Conservation (phyloP, 805 yeast species). For the Starmera quercuum region DNA sequence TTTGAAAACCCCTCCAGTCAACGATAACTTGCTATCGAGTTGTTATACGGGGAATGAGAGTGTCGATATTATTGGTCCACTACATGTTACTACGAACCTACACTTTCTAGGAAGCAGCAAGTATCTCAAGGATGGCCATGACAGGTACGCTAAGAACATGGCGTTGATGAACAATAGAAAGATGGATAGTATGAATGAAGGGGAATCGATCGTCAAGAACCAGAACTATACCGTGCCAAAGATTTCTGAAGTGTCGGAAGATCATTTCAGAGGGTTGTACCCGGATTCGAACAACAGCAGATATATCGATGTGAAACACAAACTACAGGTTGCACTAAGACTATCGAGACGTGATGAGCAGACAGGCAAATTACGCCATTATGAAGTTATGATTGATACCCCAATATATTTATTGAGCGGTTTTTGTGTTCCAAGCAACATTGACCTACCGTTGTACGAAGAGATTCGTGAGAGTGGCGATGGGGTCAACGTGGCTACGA, state of each 20-base stretch:
- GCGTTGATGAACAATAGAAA: too few relatives aligned
- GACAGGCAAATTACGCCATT: conserved; percentile 51
- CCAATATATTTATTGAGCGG: conserved; percentile 53
- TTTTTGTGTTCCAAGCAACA: conserved; percentile 27
- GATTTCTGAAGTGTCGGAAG: conserved; percentile 6
- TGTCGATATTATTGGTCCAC: conserved; percentile 15
- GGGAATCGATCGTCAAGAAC: too few relatives aligned
- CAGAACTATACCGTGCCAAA: conserved; percentile 7
- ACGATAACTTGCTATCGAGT: conserved; percentile 55
- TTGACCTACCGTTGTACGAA: conserved; percentile 30
- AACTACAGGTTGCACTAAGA: conserved; percentile 64
- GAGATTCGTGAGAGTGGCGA: not conserved
- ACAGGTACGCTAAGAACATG: not conserved
- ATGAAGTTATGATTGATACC: conserved; percentile 74
- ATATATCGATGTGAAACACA: conserved; percentile 55
- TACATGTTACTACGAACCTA: conserved; percentile 9
- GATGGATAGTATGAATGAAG: conserved; percentile 6
- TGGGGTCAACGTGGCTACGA: conserved; percentile 1
- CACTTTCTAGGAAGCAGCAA: conserved; percentile 10
- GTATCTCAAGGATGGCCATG: conserved; percentile 1
- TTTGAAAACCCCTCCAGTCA: conserved; percentile 38
- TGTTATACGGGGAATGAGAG: conserved; percentile 34
- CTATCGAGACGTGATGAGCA: conserved; percentile 53
- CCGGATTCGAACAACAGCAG: conserved; percentile 57
- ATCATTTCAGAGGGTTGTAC: conserved; percentile 7